Evolutionary conservation across 208 protist species (phyloP).

Genomic region (Angomonas deanei): DNA sequence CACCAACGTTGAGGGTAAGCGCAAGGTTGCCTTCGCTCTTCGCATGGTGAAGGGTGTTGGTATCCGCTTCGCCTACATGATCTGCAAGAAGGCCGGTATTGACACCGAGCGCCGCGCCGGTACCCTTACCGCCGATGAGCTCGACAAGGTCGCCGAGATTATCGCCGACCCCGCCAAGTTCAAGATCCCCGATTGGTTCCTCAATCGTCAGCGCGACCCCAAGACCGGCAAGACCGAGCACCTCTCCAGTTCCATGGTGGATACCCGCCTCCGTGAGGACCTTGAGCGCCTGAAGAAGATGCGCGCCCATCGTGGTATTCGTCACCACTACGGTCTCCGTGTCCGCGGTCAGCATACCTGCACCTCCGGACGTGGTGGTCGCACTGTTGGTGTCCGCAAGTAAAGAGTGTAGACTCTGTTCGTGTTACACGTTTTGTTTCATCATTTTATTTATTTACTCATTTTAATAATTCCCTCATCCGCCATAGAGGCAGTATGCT

Average conservation of each 20-base stretch:
- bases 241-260: conserved; percentile 95
- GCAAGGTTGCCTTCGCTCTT: conserved; percentile 97
- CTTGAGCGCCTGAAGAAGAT: conserved; percentile 99
- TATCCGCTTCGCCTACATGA: conserved; percentile 98
- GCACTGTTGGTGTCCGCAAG: conserved; percentile 86
- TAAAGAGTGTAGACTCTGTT: conserved; percentile 16
- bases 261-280: conserved; percentile 98
- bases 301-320: conserved; percentile 97
- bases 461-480: neutral
- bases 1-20: conserved; percentile 99
- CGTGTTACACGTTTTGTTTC: conserved; percentile 2
- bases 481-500: too few species aligned
- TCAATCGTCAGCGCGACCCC: conserved; percentile 99
- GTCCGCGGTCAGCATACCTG: conserved; percentile 99
- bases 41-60: conserved; percentile 99
- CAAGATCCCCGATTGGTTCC: conserved; percentile 99
- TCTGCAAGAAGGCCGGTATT: conserved; percentile 99
- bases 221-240: conserved; percentile 98
- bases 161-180: conserved; percentile 97
- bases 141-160: conserved; percentile 97
- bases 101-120: conserved; percentile 95
- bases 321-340: conserved; percentile 97
- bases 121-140: conserved; percentile 91
- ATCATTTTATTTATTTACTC: conserved; percentile 17
- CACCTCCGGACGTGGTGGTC: conserved; percentile 98